Evolutionary conservation across 2,329 filamentous ascomycete species (phyloP).

Genomic region (Gyromitra esculenta): DNA sequence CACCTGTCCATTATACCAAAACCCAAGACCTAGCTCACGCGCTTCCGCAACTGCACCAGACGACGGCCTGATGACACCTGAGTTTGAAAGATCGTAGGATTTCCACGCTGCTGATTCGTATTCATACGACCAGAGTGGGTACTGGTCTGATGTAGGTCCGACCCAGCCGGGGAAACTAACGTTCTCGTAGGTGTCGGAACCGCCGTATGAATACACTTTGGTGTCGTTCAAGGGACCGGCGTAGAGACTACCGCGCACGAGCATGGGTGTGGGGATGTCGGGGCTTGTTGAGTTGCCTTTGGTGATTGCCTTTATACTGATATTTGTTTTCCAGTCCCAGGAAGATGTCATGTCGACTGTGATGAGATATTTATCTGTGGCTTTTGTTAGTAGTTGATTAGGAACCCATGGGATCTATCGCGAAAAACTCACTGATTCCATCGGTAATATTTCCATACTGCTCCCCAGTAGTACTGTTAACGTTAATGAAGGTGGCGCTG

Average conservation of each 20-base stretch:
- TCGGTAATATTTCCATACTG: slow-evolving; percentile 33
- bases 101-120: neutral
- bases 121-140: slow-evolving; percentile 37
- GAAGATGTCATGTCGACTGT: slow-evolving; percentile 29
- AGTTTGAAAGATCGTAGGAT: slow-evolving; percentile 18
- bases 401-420: neutral
- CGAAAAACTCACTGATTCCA: slow-evolving; percentile 30
- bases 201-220: slow-evolving; percentile 31
- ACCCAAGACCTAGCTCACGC: slow-evolving; percentile 33
- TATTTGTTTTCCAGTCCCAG: slow-evolving; percentile 33
- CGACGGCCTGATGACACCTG: slow-evolving; percentile 15
- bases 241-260: slow-evolving; percentile 29
- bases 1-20: slow-evolving; percentile 39
- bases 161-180: slow-evolving; percentile 15
- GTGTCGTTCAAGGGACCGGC: slow-evolving; percentile 31
- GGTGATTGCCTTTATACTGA: neutral
- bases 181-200: slow-evolving; percentile 29
- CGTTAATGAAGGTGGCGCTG: slow-evolving; percentile 24
- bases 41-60: slow-evolving; percentile 38
- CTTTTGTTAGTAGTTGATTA: slow-evolving; percentile 8
- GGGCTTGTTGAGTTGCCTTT: slow-evolving; percentile 7
- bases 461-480: slow-evolving; percentile 2
- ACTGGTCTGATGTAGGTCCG: slow-evolving; percentile 14
- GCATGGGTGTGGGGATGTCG: neutral
- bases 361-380: slow-evolving; percentile 37